Evolutionary conservation across 1,284 basidiomycete species (phyloP).

Genomic region (Malassezia restricta): DNA sequence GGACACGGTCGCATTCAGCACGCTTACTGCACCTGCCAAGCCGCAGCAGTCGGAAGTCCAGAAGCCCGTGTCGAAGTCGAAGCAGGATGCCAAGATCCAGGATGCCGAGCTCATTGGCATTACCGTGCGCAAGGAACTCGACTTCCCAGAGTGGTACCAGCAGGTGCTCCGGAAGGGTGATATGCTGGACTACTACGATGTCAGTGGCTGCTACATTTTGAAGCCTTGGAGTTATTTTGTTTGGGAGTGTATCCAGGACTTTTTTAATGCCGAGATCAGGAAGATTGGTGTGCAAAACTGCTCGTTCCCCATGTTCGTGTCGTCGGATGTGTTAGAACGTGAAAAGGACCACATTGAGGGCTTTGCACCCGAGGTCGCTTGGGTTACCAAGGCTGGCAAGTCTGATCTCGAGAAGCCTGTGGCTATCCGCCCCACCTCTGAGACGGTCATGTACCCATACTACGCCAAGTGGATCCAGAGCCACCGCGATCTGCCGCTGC

Average conservation of each 20-base stretch:
- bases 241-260: constrained; percentile 81
- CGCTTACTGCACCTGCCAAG: constrained; percentile 18
- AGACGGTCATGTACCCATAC: constrained; percentile 94
- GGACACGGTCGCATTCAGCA: constrained; percentile 29
- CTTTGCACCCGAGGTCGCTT: constrained; percentile 98
- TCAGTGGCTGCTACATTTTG: constrained; percentile 96
- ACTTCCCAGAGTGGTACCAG: constrained; percentile 45
- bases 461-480: constrained; percentile 98
- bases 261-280: constrained; percentile 58
- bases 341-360: constrained; percentile 99
- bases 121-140: constrained; percentile 41
- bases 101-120: constrained; percentile 45
- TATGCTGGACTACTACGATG: constrained; percentile 98
- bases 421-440: constrained; percentile 93
- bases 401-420: constrained; percentile 94
- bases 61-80: constrained; percentile 19
- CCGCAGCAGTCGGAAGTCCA: neutral
- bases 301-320: constrained; percentile 99
- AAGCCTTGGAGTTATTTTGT: constrained; percentile 95
- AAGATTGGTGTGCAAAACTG: constrained; percentile 90
- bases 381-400: constrained; percentile 88
- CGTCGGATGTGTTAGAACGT: constrained; percentile 75
- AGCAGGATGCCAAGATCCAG: constrained; percentile 31
- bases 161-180: constrained; percentile 95
- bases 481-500: constrained; percentile 89